phyloP scores from a whole-genome alignment of 257 asterid species.

The Striga asiatica region DNA sequence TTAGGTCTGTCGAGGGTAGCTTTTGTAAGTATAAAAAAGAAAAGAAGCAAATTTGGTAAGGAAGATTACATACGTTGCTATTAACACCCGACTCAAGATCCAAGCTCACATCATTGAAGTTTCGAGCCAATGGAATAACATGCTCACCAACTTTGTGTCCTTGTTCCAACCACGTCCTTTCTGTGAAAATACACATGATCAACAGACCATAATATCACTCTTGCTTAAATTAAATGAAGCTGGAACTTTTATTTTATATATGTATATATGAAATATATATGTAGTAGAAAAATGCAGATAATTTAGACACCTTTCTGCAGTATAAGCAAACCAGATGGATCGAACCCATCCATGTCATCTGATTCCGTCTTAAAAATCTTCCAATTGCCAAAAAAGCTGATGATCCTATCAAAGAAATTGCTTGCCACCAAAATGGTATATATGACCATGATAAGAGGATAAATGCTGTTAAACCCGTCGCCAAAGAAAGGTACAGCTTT shows the following conservation, averaged over 20 bases:
- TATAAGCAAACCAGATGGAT: conserved; percentile 92
- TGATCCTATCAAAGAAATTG: conserved; percentile 83
- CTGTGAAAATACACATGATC: conserved; percentile 29
- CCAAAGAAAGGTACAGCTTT: conserved; percentile 93
- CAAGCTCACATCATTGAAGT: conserved; percentile 54
- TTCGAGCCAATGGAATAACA: conserved; percentile 92
- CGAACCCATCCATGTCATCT: conserved; percentile 90
- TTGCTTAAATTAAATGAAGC: conserved; percentile 2
- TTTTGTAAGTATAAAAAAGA: not conserved
- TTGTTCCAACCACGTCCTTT: conserved; percentile 85
- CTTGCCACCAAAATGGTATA: conserved; percentile 86
- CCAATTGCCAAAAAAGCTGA: conserved; percentile 91
- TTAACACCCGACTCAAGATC: conserved; percentile 68
- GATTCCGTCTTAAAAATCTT: conserved; percentile 66
- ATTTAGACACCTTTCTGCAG: conserved; percentile 63
- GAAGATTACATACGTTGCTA: conserved; percentile 41
- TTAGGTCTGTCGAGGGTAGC: not conserved
- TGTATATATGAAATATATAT: not conserved
- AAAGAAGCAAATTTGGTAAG: conserved; percentile 4
- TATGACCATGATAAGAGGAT: conserved; percentile 96
- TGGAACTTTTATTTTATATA: not conserved
- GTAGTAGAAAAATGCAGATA: conserved; percentile 2
- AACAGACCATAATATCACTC: not conserved
- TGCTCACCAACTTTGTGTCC: conserved; percentile 92
- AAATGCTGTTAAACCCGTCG: conserved; percentile 77